Conservation (phyloP, 169 alveolate genomes). For the Plasmodium knowlesi region DNA sequence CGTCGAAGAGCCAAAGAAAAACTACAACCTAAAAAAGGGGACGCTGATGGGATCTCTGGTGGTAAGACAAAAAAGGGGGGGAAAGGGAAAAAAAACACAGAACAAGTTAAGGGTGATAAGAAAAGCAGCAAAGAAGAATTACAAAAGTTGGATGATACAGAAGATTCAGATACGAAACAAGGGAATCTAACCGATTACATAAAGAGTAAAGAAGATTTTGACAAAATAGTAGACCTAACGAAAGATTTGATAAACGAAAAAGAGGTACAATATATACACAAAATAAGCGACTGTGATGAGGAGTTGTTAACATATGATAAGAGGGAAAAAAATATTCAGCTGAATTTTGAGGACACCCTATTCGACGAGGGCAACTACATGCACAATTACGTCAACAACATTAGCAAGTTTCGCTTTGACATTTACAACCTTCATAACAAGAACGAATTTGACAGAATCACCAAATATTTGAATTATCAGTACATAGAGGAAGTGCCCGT, state of each 20-base stretch:
- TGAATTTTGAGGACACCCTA: slow-evolving; percentile 64
- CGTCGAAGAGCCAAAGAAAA: slow-evolving; percentile 63
- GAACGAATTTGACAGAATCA: slow-evolving; percentile 61
- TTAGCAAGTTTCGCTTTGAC: slow-evolving; percentile 67
- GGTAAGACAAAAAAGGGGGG: slow-evolving; percentile 7
- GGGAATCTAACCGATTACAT: neutral
- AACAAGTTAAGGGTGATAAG: neutral
- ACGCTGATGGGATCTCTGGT: neutral
- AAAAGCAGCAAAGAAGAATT: neutral
- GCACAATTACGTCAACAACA: slow-evolving; percentile 56
- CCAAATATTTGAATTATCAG: slow-evolving; percentile 53
- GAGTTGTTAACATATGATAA: slow-evolving; percentile 59
- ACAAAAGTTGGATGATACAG: neutral
- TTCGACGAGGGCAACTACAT: slow-evolving; percentile 67
- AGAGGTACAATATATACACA: slow-evolving; percentile 43
- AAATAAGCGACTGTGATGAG: slow-evolving; percentile 50
- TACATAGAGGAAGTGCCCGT: slow-evolving; percentile 33
- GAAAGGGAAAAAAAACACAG: neutral
- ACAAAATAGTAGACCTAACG: slow-evolving; percentile 22
- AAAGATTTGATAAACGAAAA: slow-evolving; percentile 57
- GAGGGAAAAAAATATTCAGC: slow-evolving; percentile 34
- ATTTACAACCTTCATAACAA: slow-evolving; percentile 48
- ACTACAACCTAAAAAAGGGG: slow-evolving; percentile 34
- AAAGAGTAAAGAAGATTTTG: slow-evolving; percentile 57
- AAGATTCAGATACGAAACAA: neutral